phyloP scores from a whole-genome alignment of 148 eudicot species.

The Oxyria digyna region DNA sequence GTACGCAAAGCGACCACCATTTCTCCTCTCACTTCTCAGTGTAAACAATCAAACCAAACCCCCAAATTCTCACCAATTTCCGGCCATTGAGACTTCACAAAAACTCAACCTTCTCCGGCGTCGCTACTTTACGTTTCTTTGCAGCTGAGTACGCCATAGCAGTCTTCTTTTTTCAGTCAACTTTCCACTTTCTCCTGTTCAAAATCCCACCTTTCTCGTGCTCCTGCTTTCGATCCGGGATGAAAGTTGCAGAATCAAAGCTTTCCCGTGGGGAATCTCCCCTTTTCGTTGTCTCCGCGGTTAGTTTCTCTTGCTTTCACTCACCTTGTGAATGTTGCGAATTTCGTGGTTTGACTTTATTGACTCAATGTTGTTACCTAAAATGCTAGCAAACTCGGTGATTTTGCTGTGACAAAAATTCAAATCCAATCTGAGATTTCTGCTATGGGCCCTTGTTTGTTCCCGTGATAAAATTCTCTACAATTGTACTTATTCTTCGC shows the following conservation, averaged over 20 bases:
- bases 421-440: not conserved
- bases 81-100: not conserved
- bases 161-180: not conserved
- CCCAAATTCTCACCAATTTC: not conserved
- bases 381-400: not conserved
- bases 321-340: not conserved
- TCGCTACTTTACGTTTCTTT: not conserved
- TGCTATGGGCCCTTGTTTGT: not conserved
- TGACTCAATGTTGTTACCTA: not conserved
- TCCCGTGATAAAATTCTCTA: not conserved
- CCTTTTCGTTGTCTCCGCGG: not conserved
- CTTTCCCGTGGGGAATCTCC: not conserved
- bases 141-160: not conserved
- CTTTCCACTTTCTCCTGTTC: not conserved
- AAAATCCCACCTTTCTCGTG: not conserved
- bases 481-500: not conserved
- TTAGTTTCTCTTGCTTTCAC: not conserved
- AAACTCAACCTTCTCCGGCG: not conserved
- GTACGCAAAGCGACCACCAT: not conserved
- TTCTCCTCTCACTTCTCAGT: not conserved
- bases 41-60: not conserved
- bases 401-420: not conserved
- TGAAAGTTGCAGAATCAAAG: not conserved
- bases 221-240: conserved; percentile 3
- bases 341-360: conserved; percentile 5